Percentiles rank a stretch among this genome's conserved stretches.
These are phyloP conservation scores for Candida caryicola DNA, from an alignment of 805 yeast genomes.

Conservation along the genomic window DNA sequence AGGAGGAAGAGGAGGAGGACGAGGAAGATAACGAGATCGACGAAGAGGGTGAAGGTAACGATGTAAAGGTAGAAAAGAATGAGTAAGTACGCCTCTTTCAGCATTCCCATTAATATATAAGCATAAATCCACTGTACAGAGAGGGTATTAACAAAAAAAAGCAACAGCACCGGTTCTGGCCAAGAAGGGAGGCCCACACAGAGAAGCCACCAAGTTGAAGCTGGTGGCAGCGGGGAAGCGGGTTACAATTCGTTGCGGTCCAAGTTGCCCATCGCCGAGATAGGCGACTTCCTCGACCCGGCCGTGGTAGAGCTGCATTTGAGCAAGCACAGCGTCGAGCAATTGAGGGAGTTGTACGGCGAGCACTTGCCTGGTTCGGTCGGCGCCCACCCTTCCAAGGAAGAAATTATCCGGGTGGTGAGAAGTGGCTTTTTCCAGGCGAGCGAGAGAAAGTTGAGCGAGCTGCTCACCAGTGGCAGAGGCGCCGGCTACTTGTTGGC, in stretches of 20 bases:
- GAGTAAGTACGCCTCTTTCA: slow-evolving; percentile 2
- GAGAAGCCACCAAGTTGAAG: no score
- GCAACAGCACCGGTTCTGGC: no score
- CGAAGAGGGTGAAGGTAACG: slow-evolving; percentile 11
- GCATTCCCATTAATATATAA: not conserved
- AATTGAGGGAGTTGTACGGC: slow-evolving; percentile 33
- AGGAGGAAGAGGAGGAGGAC: slow-evolving; percentile 22
- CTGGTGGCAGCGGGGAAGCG: no score
- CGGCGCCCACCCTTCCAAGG: slow-evolving; percentile 29
- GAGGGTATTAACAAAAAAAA: no score
- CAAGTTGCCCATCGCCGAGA: slow-evolving; percentile 26
- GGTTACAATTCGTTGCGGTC: slow-evolving; percentile 1
- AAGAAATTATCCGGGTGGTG: slow-evolving; percentile 41
- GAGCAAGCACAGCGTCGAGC: slow-evolving; percentile 27
- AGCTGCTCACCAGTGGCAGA: slow-evolving; percentile 33
- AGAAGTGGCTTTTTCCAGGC: slow-evolving; percentile 49
- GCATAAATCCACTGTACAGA: not conserved
- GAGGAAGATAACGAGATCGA: slow-evolving; percentile 10
- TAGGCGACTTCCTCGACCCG: slow-evolving; percentile 34
- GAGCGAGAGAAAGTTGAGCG: slow-evolving; percentile 39
- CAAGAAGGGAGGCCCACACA: no score
- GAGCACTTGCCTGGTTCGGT: slow-evolving; percentile 42
- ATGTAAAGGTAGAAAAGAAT: not conserved
- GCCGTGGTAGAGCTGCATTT: slow-evolving; percentile 32
- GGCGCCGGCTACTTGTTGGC: slow-evolving; percentile 52